Evolutionary conservation across 2,329 filamentous ascomycete species (phyloP), one percentile per base, ranked within the genome.

Genomic region (Fusarium sp.): DNA sequence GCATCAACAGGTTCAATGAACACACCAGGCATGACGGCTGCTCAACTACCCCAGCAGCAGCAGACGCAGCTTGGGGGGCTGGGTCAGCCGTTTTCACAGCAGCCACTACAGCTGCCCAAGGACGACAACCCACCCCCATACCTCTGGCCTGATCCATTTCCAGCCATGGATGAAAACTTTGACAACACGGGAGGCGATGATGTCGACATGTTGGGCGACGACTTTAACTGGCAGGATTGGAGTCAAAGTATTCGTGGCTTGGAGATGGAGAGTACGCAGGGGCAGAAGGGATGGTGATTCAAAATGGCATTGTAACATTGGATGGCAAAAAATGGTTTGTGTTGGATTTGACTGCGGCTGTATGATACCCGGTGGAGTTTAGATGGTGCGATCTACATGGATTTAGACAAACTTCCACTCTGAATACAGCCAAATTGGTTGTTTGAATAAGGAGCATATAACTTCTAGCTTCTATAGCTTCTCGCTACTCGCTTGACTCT

Each of bases 141-240:
- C 77, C 72, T 86, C 6, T 88, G 86, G 86, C 71, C 82, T 4
- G 79, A 82, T 25, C 73, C 77, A 4, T 83, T 82, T 60, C 77
- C 79, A 17, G 68, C 74, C 4, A 74, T 78, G 63, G 80, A 81
- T 52, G 70, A 75, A 15, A 78, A 73, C 37, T 79, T 81, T 33
- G 79, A 80, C 35, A 77, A 78, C 20, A 61, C 73, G 30, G 69
- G 76, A 4, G 47, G 71, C 8, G 82, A 83, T 57, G 81, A 84
- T 27, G 74, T 81, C 50, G 85, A 85, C 38, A 82, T 85, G 76
- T 75, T 84, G 67, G 84, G 85, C 2, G 81, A 82, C 4, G 82
- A 84, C 8, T 87, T 87, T 67, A 83, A 87, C 71, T 88, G 86
- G 86, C 84, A 87, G 58, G 84, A 84, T 65, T 88, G 86, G 84